These are phyloP conservation scores for Colletotrichum coccodes DNA, from an alignment of 2,329 filamentous ascomycete species.

Conservation along the genomic window DNA sequence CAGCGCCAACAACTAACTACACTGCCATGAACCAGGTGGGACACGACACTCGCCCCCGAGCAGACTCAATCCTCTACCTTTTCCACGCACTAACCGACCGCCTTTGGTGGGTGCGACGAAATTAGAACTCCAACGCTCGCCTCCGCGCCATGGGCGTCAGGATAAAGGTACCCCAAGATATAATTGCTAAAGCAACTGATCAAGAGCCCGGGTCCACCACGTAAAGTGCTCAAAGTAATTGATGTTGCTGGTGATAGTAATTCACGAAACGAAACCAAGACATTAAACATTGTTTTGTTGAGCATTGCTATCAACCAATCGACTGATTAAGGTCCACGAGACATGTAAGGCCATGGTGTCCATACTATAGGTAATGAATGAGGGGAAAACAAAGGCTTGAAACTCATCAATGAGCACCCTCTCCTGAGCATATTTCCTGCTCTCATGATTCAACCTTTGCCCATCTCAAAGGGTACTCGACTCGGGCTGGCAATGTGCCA, in stretches of 20 bases:
- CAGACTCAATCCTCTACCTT: constrained; percentile 10
- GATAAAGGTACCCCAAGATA: too few relatives aligned
- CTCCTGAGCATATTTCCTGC: not conserved
- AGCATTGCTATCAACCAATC: too few relatives aligned
- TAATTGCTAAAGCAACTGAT: too few relatives aligned
- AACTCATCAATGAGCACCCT: not conserved
- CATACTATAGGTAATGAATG: not conserved
- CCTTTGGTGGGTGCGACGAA: constrained; percentile 16
- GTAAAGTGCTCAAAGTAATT: too few relatives aligned
- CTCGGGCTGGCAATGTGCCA: not conserved
- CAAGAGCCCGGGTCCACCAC: too few relatives aligned
- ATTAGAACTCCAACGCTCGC: constrained; percentile 13
- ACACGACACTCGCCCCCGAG: not conserved
- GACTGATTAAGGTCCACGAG: not conserved
- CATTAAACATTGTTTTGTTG: too few relatives aligned
- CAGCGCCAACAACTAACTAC: too few relatives aligned
- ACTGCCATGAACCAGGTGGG: too few relatives aligned
- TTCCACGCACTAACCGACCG: constrained; percentile 9
- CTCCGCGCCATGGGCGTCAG: constrained; percentile 14
- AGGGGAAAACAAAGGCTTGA: not conserved
- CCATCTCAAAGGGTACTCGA: too few relatives aligned
- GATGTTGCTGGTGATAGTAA: not conserved
- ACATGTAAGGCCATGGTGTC: not conserved
- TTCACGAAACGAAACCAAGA: too few relatives aligned
- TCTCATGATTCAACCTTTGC: not conserved